phyloP scores from a whole-genome alignment of 2,329 filamentous ascomycete genomes.

The Colletotrichum gigasporum region DNA sequence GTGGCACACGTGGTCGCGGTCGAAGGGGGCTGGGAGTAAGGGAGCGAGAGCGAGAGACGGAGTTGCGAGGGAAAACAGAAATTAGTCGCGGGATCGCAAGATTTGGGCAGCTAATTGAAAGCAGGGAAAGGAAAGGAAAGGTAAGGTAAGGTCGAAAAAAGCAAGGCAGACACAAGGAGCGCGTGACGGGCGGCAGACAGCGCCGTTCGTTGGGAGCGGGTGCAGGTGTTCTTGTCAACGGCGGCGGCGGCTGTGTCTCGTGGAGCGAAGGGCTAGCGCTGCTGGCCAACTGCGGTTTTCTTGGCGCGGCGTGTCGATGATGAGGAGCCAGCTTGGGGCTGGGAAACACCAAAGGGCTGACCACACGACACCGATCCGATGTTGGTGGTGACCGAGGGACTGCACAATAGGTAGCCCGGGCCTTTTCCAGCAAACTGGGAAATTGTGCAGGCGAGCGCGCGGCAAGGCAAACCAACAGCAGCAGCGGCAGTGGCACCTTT shows the following conservation, averaged over 20 bases:
- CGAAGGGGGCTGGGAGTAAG: not conserved
- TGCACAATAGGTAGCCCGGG: not conserved
- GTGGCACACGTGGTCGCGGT: not conserved
- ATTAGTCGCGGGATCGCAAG: too few relatives aligned
- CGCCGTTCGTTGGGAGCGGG: constrained; percentile 17
- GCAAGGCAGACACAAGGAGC: constrained; percentile 17
- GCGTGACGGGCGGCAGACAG: constrained; percentile 18
- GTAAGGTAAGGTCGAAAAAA: constrained; percentile 6
- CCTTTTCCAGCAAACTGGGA: constrained; percentile 24
- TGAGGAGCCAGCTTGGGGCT: not conserved
- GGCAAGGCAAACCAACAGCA: not conserved
- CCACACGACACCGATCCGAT: not conserved
- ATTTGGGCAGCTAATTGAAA: too few relatives aligned
- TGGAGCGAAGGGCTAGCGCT: constrained; percentile 21
- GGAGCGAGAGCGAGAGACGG: not conserved
- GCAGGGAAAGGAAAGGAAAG: not conserved
- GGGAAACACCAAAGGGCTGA: not conserved
- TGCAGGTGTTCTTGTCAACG: constrained; percentile 23
- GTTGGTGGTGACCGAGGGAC: not conserved
- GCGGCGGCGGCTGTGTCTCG: constrained; percentile 30
- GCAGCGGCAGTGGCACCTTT: not conserved
- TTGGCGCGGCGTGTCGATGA: not conserved
- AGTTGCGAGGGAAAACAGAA: constrained; percentile 4
- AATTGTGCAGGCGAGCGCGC: constrained; percentile 1
- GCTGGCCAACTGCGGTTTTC: not conserved